Base-by-base conservation (phyloP, 2,329 filamentous ascomycete species). In the Westerdykella sp. region DNA sequence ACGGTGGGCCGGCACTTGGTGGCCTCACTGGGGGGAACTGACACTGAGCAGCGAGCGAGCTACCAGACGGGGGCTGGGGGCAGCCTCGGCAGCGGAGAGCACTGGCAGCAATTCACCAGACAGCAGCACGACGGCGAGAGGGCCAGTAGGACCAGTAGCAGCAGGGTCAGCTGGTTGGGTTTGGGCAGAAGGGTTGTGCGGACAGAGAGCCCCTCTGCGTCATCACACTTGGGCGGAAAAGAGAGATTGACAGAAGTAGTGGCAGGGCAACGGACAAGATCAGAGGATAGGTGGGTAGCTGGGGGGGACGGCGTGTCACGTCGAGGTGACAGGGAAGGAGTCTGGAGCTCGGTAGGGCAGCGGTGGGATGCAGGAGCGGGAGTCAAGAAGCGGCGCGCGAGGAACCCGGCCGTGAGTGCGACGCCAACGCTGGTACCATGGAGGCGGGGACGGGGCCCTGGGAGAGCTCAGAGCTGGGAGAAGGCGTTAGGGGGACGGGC, bases 191-290 rank as follows among this genome's bases (percentile, higher is more conserved):
- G 39, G 50, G 46, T 45, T 46, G 51, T 32, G 54, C 54, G 53
- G 51, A 50, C 39, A 49, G 47, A 50, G 55, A 50, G 47, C 57
- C 57, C 58, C 58, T 55, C 59, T 55, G 62, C 63, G 60, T 62
- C 62, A 65, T 65, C 49, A 59, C 58, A 57, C 49, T 55, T 51
- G 35, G 42, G 43, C 23, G 43, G 46, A 51, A 45, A 47, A 56
- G 54, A 57, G 57, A n/a, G 61, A 61, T 64, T 60, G 51, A 60
- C 51, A 57, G 61, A 14, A 35, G 32, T 59, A 55, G 60, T 63
- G 54, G 60, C 58, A 63, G 62, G 58, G 59, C 41, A 47, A 42
- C 37, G 39, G 41, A 28, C 30, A 46, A 42, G 43, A 35, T 35
- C 41, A 49, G 44, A 42, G 34, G 13, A 38, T 18, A 35, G 25